Percentiles rank a stretch among this genome's conserved stretches.
Evolutionary conservation across 192 early-diverging fungal species (phyloP).

Genomic region (Umbelopsis isabellina): DNA sequence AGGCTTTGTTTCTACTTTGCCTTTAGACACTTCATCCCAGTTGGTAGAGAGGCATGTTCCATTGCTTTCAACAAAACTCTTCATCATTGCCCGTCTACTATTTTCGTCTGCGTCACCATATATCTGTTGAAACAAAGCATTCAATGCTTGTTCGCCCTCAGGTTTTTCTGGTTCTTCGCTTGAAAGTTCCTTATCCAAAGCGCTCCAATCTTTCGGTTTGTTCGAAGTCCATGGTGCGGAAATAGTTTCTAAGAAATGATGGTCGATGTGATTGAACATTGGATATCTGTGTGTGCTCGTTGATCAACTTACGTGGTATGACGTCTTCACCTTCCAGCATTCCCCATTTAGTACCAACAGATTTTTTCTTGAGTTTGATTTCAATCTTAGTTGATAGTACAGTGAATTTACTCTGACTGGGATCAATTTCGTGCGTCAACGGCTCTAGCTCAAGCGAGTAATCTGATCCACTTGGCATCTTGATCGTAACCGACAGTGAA

Average conservation of each 20-base stretch:
- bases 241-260: neutral
- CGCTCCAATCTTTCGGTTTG: conserved; percentile 82
- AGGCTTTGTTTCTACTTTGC: conserved; percentile 83
- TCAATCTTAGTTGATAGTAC: conserved; percentile 96
- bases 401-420: conserved; percentile 68
- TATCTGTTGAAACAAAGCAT: conserved; percentile 91
- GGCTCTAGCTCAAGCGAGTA: conserved; percentile 94
- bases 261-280: neutral
- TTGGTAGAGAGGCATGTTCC: conserved; percentile 95
- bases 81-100: conserved; percentile 93
- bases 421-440: conserved; percentile 76
- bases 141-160: conserved; percentile 88
- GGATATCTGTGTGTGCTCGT: no score
- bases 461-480: conserved; percentile 82
- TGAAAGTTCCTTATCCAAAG: conserved; percentile 65
- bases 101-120: conserved; percentile 91
- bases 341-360: conserved; percentile 83
- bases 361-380: conserved; percentile 82
- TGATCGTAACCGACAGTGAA: conserved; percentile 77
- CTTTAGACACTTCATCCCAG: conserved; percentile 90
- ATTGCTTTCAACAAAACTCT: conserved; percentile 94
- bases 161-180: conserved; percentile 84
- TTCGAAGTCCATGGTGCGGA: neutral
- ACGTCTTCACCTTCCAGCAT: conserved; percentile 74
- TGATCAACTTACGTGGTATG: conserved; percentile 10